Base-by-base conservation (phyloP, 2,329 filamentous ascomycete genomes). In the Beauveria sp. region DNA sequence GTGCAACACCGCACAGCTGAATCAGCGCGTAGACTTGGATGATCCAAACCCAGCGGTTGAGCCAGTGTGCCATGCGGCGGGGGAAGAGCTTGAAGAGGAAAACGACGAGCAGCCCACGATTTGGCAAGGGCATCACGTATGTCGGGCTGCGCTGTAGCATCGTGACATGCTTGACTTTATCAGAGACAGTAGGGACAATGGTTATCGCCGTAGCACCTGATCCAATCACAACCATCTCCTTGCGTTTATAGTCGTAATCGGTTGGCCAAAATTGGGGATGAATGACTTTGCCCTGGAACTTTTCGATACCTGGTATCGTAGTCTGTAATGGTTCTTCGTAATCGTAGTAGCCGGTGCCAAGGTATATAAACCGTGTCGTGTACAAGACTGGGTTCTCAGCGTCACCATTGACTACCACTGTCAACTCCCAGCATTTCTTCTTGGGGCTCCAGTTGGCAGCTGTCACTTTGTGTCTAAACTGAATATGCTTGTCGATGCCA, bases 251-350 rank as follows among this genome's bases (percentile, higher is more conserved):
- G 68, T 90, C 84, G 45, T 88, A 76, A 61, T 87, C 78, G 62
- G 86, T 76, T 0, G 88, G 88, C 87, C 88, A 90, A 40, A 89
- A 90, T 67, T 91, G 88, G 1, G 89, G 88, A 65, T 91, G 88
- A 2, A 89, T 77, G 14, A 85, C 75, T 43, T 62, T 67, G 46
- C 76, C 77, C 14, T 68, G 18, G 38, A 77, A 77, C 20, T 64
- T 66, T 0, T 70, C 66, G 16, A 77, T 68, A 5, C 76, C 76
- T 40, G 74, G 74, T 5, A 77, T 89, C 0, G 72, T 67, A 0
- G 82, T 73, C 60, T 81, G 68, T 26, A 89, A 73, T 0, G 86
- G 84, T 18, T 79, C 73, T 6, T 85, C 71, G 69, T 89, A 89
- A 71, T 88, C 81, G 72, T 89, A 90, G 72, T 90, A 90, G 1